Conservation (phyloP, 768 basidiomycete species). For the Suillus cothurnatus region DNA sequence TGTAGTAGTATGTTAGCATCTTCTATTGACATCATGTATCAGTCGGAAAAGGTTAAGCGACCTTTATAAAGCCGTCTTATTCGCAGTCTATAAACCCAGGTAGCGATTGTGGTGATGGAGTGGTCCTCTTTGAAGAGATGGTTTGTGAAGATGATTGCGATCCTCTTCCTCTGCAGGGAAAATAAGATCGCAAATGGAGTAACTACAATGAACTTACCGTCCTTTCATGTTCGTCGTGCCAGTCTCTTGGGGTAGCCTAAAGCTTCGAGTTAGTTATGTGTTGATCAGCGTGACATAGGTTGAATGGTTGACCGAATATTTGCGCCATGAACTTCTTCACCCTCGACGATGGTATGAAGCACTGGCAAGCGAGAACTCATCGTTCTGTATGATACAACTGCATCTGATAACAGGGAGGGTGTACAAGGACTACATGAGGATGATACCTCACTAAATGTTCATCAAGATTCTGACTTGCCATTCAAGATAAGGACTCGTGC, state of each 20-base stretch:
- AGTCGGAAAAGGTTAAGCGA: too few relatives aligned
- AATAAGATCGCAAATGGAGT: not conserved
- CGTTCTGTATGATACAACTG: not conserved
- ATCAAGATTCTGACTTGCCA: not conserved
- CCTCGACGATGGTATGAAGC: not conserved
- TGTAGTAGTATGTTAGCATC: too few relatives aligned
- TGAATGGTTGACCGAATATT: not conserved
- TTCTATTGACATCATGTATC: too few relatives aligned
- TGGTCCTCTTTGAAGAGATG: not conserved
- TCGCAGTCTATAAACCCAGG: too few relatives aligned
- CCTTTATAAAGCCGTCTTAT: too few relatives aligned
- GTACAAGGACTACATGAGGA: not conserved
- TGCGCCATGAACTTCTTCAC: not conserved
- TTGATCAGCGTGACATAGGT: not conserved
- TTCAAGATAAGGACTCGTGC: not conserved
- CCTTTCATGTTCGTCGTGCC: too few relatives aligned
- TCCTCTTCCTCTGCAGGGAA: not conserved
- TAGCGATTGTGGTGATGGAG: not conserved
- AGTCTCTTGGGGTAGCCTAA: not conserved
- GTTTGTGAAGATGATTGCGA: not conserved
- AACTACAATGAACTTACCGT: not conserved
- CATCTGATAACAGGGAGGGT: not conserved
- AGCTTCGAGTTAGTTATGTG: not conserved
- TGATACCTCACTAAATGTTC: not conserved
- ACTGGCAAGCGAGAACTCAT: not conserved